Percentiles rank a stretch among this genome's conserved stretches.
phyloP scores from a whole-genome alignment of 2,329 filamentous ascomycete genomes.

The Endothia cerciana region DNA sequence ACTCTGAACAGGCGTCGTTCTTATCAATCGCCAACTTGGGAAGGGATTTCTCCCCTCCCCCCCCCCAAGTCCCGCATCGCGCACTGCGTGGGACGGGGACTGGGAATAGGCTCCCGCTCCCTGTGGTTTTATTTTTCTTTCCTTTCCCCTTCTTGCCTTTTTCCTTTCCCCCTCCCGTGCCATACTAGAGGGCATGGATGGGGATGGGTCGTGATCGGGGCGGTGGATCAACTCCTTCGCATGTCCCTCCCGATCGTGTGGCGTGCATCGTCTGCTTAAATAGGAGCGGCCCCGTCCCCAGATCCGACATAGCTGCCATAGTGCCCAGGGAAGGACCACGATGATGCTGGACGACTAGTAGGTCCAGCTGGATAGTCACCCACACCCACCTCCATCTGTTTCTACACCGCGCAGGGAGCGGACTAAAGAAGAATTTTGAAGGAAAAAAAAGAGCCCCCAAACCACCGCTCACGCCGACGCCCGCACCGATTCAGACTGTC shows the following conservation, averaged over 20 bases:
- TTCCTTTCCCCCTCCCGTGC: too few relatives aligned
- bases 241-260: not conserved
- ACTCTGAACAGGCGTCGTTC: conserved; percentile 21
- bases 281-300: not conserved
- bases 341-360: not conserved
- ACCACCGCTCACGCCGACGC: not conserved
- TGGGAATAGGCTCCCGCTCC: not conserved
- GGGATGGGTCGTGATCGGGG: conserved; percentile 20
- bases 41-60: conserved; percentile 10
- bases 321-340: not conserved
- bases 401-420: conserved; percentile 1
- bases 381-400: not conserved
- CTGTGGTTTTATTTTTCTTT: too few relatives aligned
- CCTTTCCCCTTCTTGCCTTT: too few relatives aligned
- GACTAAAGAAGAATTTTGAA: not conserved
- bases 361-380: not conserved
- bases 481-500: not conserved
- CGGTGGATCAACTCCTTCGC: conserved; percentile 21
- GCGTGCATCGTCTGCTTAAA: not conserved
- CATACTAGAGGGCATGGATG: conserved; percentile 9
- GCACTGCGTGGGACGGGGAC: conserved; percentile 2
- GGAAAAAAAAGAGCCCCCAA: not conserved
- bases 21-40: conserved; percentile 26
- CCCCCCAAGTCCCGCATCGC: not conserved
- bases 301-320: not conserved